These are phyloP conservation scores for Claviceps monticola DNA, from an alignment of 2,329 filamentous ascomycete species.

Conservation along the genomic window DNA sequence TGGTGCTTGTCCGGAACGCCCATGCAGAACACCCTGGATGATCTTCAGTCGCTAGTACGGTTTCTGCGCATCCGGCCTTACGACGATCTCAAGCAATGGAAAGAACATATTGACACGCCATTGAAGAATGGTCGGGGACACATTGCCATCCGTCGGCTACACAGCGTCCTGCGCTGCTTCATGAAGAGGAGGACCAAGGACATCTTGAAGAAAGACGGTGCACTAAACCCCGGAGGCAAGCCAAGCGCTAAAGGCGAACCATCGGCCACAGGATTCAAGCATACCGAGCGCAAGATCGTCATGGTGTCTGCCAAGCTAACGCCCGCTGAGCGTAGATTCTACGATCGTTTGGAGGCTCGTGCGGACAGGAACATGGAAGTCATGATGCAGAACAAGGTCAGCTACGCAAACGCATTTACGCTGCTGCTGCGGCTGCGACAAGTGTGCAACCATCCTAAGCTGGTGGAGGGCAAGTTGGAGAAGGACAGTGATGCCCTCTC, in stretches of 20 bases:
- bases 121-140: slow-evolving; percentile 84
- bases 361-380: slow-evolving; percentile 76
- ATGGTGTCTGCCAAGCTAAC: slow-evolving; percentile 68
- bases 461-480: slow-evolving; percentile 73
- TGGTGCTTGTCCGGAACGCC: slow-evolving; percentile 96
- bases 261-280: slow-evolving; percentile 62
- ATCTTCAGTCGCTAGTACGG: slow-evolving; percentile 83
- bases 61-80: slow-evolving; percentile 90
- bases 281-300: slow-evolving; percentile 81
- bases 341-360: slow-evolving; percentile 66
- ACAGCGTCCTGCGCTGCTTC: slow-evolving; percentile 76
- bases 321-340: slow-evolving; percentile 69
- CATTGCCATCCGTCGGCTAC: slow-evolving; percentile 74
- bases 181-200: slow-evolving; percentile 99
- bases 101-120: slow-evolving; percentile 76
- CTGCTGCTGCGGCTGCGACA: slow-evolving; percentile 82
- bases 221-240: slow-evolving; percentile 64
- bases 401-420: slow-evolving; percentile 88
- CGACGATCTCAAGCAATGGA: slow-evolving; percentile 75
- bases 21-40: slow-evolving; percentile 96
- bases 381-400: slow-evolving; percentile 75
- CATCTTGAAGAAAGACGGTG: slow-evolving; percentile 79
- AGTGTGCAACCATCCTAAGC: slow-evolving; percentile 84
- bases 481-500: slow-evolving; percentile 78
- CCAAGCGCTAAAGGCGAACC: slow-evolving; percentile 33